Evolutionary conservation across 495 filamentous ascomycete genomes (phyloP), one percentile per base, ranked within the genome.

Genomic region (Podospora pseudoanserina): DNA sequence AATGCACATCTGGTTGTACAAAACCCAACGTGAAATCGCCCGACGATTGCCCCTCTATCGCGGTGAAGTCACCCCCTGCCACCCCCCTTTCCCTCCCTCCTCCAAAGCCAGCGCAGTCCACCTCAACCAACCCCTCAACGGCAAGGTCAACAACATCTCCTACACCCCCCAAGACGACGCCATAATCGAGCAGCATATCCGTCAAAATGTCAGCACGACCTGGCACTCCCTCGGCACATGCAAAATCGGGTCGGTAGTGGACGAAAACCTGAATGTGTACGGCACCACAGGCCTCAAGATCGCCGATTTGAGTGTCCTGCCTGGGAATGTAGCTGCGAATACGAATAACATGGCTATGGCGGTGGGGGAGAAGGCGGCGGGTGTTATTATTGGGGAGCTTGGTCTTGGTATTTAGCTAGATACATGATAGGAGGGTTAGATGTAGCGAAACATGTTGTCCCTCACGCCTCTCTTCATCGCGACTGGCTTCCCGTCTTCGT

Each of bases 391-490:
- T 3, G 74, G 78, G 70, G 81, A 88, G 70, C 73, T 88, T 20
- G 81, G 83, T 15, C 44, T 67, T n/a, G 23, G 23, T 20, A 1
- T 4, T 65, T 5, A 49, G 9, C 6, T 49, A 49, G 7, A 13
- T 18, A 0, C 39, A 49, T 6, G 11, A 39, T 39, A 39, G 2
- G 34, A 39, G 11, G 34, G 34, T 39, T 62, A 78, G 15, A 78
- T 76, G 60, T 78, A 78, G 34, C 76, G 60, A 71, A 94, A 94
- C 90, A 93, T 93, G 70, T 94, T 92, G 55, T 90, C 86, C 71
- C 82, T 88, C 6, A 94, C 92, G 34, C 88, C 82, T 59, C 91
- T 81, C 78, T 94, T 95, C 90, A 94, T 91, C 1, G 89, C 81
- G 9, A 85, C 86, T 1, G 91, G 86, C 73, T 89, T 82, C 0